These are phyloP conservation scores for Zymoseptoria ardabiliae DNA, from an alignment of 2,329 filamentous ascomycete genomes.

Conservation along the genomic window DNA sequence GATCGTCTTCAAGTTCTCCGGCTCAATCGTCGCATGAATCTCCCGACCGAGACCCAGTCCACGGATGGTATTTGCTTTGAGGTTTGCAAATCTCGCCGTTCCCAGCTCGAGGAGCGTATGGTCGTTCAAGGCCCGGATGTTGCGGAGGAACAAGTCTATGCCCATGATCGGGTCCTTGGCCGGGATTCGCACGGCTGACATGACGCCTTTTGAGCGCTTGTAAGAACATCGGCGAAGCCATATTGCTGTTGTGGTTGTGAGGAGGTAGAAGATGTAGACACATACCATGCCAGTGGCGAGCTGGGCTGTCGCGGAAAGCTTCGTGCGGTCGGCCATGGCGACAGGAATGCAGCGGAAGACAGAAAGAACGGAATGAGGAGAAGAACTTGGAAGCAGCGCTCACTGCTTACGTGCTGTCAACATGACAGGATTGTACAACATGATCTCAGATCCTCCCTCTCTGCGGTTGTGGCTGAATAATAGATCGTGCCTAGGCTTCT, in stretches of 20 bases:
- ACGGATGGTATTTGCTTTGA: conserved; percentile 34
- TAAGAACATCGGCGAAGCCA: conserved; percentile 33
- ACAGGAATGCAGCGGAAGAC: no score
- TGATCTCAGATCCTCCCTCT: no score
- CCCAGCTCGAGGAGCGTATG: conserved; percentile 32
- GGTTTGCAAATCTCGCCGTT: conserved; percentile 27
- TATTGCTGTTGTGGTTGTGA: conserved; percentile 30
- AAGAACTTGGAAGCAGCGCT: no score
- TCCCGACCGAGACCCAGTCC: conserved; percentile 25
- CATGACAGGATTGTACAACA: no score
- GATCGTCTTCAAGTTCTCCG: conserved; percentile 43
- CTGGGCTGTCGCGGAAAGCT: conserved; percentile 10
- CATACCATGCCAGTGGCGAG: conserved; percentile 26
- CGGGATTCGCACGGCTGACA: conserved; percentile 40
- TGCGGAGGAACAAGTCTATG: conserved; percentile 40
- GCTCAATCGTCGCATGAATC: conserved; percentile 38
- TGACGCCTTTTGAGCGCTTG: conserved; percentile 41
- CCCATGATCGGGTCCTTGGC: conserved; percentile 51
- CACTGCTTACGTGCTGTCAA: no score
- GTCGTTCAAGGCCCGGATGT: conserved; percentile 32
- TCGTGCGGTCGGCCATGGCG: conserved; percentile 10
- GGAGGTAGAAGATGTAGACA: conserved; percentile 29
- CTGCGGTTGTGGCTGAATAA: no score
- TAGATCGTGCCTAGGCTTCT: no score
- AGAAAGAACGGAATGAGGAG: no score